Evolutionary conservation across 2,329 filamentous ascomycete genomes (phyloP), one percentile per base, ranked within the genome.

Genomic region (Decorospora gaudefroyi): DNA sequence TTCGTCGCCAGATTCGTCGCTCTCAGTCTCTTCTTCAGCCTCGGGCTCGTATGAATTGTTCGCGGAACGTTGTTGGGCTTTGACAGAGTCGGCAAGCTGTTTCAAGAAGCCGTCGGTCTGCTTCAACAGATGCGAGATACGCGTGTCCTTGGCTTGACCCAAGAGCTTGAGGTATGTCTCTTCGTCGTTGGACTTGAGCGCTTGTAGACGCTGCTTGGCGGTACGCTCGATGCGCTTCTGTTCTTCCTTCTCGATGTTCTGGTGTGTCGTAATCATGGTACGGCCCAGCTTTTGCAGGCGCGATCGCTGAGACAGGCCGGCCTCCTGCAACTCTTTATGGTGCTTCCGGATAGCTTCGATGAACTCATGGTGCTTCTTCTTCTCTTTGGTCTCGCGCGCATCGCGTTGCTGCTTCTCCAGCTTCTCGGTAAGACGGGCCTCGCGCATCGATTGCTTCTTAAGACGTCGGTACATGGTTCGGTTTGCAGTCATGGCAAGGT

Each of bases 351-450:
- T 90, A 23, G 91, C 87, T 53, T 89, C 85, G 46, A 99, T 80
- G 72, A 95, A 96, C 69, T 97, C 92, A 49, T 81, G 83, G 66
- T 97, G 92, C 75, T 95, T 96, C 83, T 95, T 93, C 84, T 95
- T 96, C 75, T 99, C 93, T 52, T 95, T 88, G 56, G 88, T 89
- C 75, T 97, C 92, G 46, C 93, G 88, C 28, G 91, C 92, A 70
- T 97, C 92, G 44, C 93, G 89, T 70, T 99, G 93, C 71, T 99
- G 91, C 76, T 97, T 97, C 81, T 99, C 93, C 2, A 99, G 83
- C 73, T 96, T 99, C 80, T 99, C 93, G 0, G 93, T 99, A 56
- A 99, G 95, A 44, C 92, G 87, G 43, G 93, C 93, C 74, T 99
- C 93, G 23, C 92, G 86, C 35, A 97, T 80, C 35, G 87, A 95